Evolutionary conservation across 164 flowering plant species (phyloP).

Genomic region (Nymphaea thermarum): DNA sequence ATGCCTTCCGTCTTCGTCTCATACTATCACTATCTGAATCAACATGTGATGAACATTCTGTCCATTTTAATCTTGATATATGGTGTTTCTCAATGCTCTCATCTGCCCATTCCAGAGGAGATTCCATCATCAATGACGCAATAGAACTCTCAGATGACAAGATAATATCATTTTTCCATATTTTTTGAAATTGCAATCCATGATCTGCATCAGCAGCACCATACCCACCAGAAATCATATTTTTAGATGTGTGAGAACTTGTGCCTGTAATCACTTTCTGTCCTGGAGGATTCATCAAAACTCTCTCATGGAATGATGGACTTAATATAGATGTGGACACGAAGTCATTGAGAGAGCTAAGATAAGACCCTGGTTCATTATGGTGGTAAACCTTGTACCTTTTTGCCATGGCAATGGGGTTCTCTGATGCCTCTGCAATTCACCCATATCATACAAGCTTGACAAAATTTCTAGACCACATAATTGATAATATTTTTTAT

Average conservation of each 20-base stretch:
- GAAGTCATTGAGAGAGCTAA: neutral
- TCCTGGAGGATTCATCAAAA: neutral
- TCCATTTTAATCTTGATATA: conserved; percentile 13
- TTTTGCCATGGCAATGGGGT: too few relatives aligned
- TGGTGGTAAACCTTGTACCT: too few relatives aligned
- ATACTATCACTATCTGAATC: conserved; percentile 12
- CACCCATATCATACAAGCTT: too few relatives aligned
- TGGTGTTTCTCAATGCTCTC: conserved; percentile 3
- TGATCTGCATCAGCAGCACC: conserved; percentile 12
- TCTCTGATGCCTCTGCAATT: too few relatives aligned
- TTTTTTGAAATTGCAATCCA: conserved; percentile 5
- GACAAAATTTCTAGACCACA: too few relatives aligned
- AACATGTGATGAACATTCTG: conserved; percentile 10
- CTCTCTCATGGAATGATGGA: neutral
- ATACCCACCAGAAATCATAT: conserved; percentile 8
- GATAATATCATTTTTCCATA: conserved; percentile 9
- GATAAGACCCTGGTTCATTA: neutral
- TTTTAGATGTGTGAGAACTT: conserved; percentile 3
- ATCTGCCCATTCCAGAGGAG: conserved; percentile 11
- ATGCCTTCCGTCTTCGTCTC: neutral
- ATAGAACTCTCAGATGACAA: conserved; percentile 9
- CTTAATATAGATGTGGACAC: neutral
- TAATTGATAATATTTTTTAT: too few relatives aligned
- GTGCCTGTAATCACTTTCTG: neutral
- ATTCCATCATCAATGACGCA: conserved; percentile 8